phyloP scores from a whole-genome alignment of 306 rosid species.

The Inga leiocalycina region DNA sequence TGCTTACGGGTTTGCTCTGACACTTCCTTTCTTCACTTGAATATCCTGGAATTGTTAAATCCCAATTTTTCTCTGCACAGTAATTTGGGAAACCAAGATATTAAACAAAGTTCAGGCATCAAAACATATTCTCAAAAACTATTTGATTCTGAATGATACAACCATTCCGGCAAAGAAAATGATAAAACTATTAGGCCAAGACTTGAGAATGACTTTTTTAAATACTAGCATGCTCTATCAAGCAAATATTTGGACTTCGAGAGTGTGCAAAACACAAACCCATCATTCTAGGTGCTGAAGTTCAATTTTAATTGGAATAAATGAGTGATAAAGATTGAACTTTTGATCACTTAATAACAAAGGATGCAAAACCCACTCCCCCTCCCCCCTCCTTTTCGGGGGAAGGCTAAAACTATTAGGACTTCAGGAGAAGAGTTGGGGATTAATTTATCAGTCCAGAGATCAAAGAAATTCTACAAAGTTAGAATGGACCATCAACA shows the following conservation, averaged over 20 bases:
- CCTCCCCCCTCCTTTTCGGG: background rate
- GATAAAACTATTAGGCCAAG: background rate
- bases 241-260: background rate
- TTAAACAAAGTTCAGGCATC: slow-evolving; percentile 15
- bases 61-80: slow-evolving; percentile 87
- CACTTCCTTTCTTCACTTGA: slow-evolving; percentile 81
- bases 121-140: background rate
- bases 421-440: background rate
- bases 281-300: background rate
- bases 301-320: background rate
- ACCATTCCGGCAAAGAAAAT: background rate
- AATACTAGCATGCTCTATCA: background rate
- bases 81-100: slow-evolving; percentile 31
- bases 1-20: slow-evolving; percentile 72
- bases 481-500: background rate
- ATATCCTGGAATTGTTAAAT: slow-evolving; percentile 83
- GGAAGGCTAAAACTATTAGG: background rate
- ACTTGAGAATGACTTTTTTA: background rate
- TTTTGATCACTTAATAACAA: background rate
- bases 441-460: background rate
- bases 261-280: background rate
- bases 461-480: no score
- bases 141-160: background rate
- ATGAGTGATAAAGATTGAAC: background rate
- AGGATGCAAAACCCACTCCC: background rate